Percentiles rank a stretch among this genome's conserved stretches.
phyloP scores from a whole-genome alignment of 345 rosid species.

The Euphorbia pulcherrima region DNA sequence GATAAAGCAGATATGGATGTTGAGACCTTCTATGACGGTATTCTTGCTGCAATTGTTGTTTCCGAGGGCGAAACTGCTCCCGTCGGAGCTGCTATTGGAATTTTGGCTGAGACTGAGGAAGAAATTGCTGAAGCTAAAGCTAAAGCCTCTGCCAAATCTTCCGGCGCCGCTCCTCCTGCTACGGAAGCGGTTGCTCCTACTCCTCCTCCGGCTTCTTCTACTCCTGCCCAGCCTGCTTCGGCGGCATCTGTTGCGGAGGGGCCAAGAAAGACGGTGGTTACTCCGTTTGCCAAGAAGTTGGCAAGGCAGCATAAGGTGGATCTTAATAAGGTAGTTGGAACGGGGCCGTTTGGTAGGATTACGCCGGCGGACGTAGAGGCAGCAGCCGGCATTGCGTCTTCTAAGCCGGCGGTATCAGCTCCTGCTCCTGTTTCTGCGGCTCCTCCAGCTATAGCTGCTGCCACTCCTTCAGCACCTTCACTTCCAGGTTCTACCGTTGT shows the following conservation, averaged over 20 bases:
- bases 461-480: constrained; percentile 28
- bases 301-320: constrained; percentile 81
- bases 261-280: constrained; percentile 60
- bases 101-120: constrained; percentile 79
- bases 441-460: constrained; percentile 35
- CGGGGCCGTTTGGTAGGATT: constrained; percentile 78
- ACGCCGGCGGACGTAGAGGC: constrained; percentile 75
- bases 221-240: constrained; percentile 46
- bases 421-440: constrained; percentile 31
- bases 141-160: constrained; percentile 50
- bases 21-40: constrained; percentile 89
- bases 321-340: constrained; percentile 47
- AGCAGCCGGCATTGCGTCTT: constrained; percentile 65
- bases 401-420: constrained; percentile 34
- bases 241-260: constrained; percentile 42
- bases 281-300: constrained; percentile 84
- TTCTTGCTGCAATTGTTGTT: constrained; percentile 90
- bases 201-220: constrained; percentile 34
- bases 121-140: constrained; percentile 84
- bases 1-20: constrained; percentile 99
- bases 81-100: constrained; percentile 78
- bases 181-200: constrained; percentile 28
- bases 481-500: constrained; percentile 69
- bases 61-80: constrained; percentile 90
- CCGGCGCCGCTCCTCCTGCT: constrained; percentile 34